phyloP scores from a whole-genome alignment of 805 yeast species.

The Cyberlindnera amylophila region DNA sequence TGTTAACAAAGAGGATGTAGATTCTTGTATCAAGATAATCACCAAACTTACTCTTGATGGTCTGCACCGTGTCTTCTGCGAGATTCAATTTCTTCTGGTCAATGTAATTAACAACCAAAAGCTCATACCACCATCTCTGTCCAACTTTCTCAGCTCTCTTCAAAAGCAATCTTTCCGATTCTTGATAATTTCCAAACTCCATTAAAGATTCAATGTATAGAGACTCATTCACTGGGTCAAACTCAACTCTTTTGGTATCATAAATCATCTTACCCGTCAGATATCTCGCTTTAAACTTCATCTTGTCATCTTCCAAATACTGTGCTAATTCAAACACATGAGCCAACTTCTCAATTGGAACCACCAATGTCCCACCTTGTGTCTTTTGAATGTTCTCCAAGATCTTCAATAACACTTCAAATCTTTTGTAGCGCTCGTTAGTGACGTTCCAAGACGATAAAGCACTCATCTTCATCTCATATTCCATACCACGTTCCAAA shows the following conservation, averaged over 20 bases:
- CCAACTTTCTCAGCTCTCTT: conserved; percentile 30
- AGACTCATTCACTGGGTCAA: conserved; percentile 50
- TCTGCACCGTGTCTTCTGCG: conserved; percentile 34
- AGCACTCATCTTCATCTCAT: conserved; percentile 14
- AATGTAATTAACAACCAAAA: conserved; percentile 41
- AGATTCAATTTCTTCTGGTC: conserved; percentile 29
- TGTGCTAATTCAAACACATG: conserved; percentile 41
- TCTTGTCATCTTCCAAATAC: conserved; percentile 30
- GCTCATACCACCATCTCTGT: conserved; percentile 51
- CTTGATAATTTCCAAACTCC: conserved; percentile 29
- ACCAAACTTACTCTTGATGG: conserved; percentile 25
- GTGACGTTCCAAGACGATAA: conserved; percentile 9
- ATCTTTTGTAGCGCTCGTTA: conserved; percentile 13
- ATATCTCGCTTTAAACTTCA: conserved; percentile 33
- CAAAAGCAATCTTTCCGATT: conserved; percentile 37
- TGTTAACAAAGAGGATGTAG: conserved; percentile 32
- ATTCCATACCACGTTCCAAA: conserved; percentile 17
- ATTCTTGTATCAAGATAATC: conserved; percentile 37
- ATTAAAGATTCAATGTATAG: conserved; percentile 44
- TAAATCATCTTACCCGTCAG: conserved; percentile 43
- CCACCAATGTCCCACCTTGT: conserved; percentile 12
- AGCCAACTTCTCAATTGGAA: conserved; percentile 32
- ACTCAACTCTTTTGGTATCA: conserved; percentile 35
- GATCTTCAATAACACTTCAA: conserved; percentile 14
- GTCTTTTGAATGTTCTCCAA: conserved; percentile 12